Evolutionary conservation across 805 yeast genomes (phyloP).

Genomic region (Nakazawaea pomicola): DNA sequence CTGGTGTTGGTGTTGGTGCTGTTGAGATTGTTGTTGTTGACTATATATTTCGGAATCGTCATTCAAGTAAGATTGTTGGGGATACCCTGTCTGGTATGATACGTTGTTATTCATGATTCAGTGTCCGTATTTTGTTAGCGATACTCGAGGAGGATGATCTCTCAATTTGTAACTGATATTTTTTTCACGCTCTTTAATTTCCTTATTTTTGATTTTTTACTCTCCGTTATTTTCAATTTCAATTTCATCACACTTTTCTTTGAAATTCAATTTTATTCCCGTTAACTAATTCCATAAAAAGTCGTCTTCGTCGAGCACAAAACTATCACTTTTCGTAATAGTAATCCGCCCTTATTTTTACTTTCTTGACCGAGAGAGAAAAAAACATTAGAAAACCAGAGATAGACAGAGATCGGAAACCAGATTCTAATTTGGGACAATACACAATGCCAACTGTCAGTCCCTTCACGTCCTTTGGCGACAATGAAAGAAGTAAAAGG

Average conservation of each 20-base stretch:
- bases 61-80: constrained; percentile 2
- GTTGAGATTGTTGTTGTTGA: constrained; percentile 9
- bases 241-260: too few relatives aligned
- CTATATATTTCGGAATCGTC: constrained; percentile 15
- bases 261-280: too few relatives aligned
- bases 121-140: too few relatives aligned
- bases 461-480: constrained; percentile 14
- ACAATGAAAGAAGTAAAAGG: constrained; percentile 20
- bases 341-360: too few relatives aligned
- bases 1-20: constrained; percentile 11
- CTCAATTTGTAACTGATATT: too few relatives aligned
- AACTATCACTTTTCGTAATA: too few relatives aligned
- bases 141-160: too few relatives aligned
- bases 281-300: too few relatives aligned
- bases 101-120: constrained; percentile 7
- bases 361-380: neutral
- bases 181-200: neutral
- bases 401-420: neutral
- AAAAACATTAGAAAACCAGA: neutral
- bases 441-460: constrained; percentile 15
- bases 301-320: too few relatives aligned
- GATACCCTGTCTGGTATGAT: constrained; percentile 2
- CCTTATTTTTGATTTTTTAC: too few relatives aligned
- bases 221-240: too few relatives aligned
- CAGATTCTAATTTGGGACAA: neutral